Evolutionary conservation across 2,329 filamentous ascomycete genomes (phyloP).

Genomic region (Blastomyces gilchristii): DNA sequence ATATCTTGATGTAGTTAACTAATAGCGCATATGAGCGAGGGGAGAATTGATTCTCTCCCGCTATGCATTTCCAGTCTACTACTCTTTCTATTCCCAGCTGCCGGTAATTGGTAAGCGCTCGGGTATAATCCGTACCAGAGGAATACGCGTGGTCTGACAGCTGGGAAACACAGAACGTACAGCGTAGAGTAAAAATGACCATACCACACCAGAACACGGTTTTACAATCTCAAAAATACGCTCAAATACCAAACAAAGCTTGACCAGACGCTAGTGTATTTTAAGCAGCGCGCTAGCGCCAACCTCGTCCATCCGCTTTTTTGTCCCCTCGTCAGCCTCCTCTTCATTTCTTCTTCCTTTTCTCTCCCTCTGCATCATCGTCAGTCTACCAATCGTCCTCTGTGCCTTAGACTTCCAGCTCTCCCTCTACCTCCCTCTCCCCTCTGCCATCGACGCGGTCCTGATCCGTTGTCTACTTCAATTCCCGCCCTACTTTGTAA

Average conservation of each 20-base stretch:
- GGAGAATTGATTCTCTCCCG: neutral
- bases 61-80: neutral
- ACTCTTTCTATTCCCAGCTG: neutral
- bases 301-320: neutral
- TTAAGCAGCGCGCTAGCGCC: too few species aligned
- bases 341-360: neutral
- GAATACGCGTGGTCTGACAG: neutral
- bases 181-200: too few species aligned
- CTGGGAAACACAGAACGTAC: neutral
- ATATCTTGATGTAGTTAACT: too few species aligned
- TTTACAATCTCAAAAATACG: neutral
- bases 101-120: neutral
- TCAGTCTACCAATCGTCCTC: neutral
- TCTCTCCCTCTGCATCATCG: neutral
- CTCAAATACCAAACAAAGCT: neutral
- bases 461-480: neutral
- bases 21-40: too few species aligned
- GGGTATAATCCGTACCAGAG: neutral
- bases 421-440: neutral
- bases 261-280: neutral
- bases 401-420: neutral
- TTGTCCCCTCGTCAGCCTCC: neutral
- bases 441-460: neutral
- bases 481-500: neutral
- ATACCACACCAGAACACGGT: too few species aligned